phyloP scores from a whole-genome alignment of 768 basidiomycete genomes.

The Daedaleopsis sinensis region DNA sequence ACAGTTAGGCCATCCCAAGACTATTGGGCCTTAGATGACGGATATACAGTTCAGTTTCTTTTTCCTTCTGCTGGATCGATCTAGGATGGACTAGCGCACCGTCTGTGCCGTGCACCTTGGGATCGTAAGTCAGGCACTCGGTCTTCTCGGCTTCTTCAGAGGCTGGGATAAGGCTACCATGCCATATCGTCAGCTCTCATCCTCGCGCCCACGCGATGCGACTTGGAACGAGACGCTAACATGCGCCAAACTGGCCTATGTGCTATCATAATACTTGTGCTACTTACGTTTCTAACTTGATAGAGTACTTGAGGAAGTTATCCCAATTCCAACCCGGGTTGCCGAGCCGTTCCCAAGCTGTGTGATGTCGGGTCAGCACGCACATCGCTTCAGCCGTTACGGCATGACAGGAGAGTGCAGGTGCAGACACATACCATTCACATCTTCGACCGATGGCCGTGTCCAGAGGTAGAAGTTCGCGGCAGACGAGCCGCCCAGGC shows the following conservation, averaged over 20 bases:
- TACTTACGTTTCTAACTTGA: not conserved
- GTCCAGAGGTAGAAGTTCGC: not conserved
- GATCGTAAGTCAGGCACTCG: too few species aligned
- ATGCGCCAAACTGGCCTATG: too few species aligned
- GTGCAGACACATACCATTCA: too few species aligned
- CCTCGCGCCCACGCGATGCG: too few species aligned
- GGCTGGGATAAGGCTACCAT: not conserved
- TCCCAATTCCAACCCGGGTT: constrained; percentile 19
- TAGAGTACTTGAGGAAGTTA: not conserved
- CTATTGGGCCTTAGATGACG: constrained; percentile 16
- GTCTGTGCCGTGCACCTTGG: too few species aligned
- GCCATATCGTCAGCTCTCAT: too few species aligned
- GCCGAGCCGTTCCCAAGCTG: constrained; percentile 10
- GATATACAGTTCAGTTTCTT: not conserved
- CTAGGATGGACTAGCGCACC: too few species aligned
- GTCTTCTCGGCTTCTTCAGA: too few species aligned
- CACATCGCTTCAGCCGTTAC: not conserved
- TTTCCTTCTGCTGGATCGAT: too few species aligned
- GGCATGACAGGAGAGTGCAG: too few species aligned
- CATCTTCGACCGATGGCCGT: constrained; percentile 14
- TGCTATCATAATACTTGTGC: not conserved
- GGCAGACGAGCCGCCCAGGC: too few species aligned
- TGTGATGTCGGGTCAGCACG: not conserved
- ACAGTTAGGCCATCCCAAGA: not conserved
- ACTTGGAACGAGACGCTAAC: not conserved